Conservation (phyloP, 176 grass and related monocot genomes). For the Areca catechu region DNA sequence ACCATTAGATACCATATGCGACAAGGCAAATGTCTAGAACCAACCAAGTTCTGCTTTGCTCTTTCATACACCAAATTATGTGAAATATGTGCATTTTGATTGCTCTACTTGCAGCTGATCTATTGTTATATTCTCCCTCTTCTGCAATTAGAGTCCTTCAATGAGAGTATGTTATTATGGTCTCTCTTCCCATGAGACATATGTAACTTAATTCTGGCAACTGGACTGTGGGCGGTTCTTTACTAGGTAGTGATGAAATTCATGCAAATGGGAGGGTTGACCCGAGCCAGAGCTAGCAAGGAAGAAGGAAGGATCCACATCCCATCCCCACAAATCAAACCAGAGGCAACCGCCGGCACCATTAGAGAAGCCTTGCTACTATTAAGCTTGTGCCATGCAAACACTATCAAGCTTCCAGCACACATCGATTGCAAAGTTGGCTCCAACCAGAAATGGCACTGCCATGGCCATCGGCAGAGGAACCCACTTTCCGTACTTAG, state of each 20-base stretch:
- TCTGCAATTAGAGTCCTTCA: no score
- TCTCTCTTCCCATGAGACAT: no score
- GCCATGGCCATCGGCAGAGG: conserved; percentile 94
- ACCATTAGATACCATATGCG: no score
- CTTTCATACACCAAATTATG: no score
- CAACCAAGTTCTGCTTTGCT: no score
- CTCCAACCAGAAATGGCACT: conserved; percentile 77
- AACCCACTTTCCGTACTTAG: conserved; percentile 58
- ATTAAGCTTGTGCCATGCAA: conserved; percentile 64
- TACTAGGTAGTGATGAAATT: conserved; percentile 63
- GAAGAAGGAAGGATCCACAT: conserved; percentile 93
- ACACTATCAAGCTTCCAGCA: conserved; percentile 63
- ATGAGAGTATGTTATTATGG: no score
- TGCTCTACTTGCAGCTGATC: no score
- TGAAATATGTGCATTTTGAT: no score
- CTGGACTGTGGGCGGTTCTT: background rate
- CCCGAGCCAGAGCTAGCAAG: conserved; percentile 74
- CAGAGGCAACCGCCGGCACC: conserved; percentile 88
- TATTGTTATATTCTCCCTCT: no score
- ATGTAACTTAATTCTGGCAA: no score
- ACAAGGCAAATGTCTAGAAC: no score
- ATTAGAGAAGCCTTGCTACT: conserved; percentile 48
- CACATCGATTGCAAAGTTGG: conserved; percentile 95
- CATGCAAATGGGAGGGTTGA: conserved; percentile 89
- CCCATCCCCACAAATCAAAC: conserved; percentile 90